Base-by-base conservation (phyloP, 2,329 filamentous ascomycete species). In the Fusarium miscanthi region DNA sequence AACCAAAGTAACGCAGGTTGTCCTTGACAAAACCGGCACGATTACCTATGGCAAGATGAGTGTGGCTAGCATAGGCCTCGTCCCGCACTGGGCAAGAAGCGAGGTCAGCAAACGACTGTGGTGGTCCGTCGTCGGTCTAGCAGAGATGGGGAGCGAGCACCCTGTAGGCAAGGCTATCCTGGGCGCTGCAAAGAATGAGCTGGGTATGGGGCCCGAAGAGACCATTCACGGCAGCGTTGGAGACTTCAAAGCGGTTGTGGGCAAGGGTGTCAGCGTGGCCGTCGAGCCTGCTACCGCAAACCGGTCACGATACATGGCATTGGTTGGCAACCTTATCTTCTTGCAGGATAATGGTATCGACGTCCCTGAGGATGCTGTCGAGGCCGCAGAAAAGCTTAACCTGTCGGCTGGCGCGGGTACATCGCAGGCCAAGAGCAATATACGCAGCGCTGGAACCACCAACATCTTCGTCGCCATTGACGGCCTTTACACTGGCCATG, bases 1-100 rank as follows among this genome's bases (percentile, higher is more conserved):
- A 0, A 98, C 94, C 14, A 95, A 94, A 81, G 89, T 98, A 73
- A 97, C 92, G 4, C 93, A 97, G 75, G 89, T 98, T 23, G 92
- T 98, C 16, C 89, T 98, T 25, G 95, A 98, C 85, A 98, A 98
- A 87, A 98, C 95, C 3, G 95, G 95, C 38, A 98, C 95, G 5
- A 87, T 99, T 67, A 99, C 96, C 0, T 89, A 96, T 74, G 96
- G 96, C 43, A 97, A 95, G 82, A 98, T 99, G 94, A 96, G 89
- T 69, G 95, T 98, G n/a, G 92, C 94, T 10, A 30, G 27, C 9
- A 4, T n/a, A 89, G 91, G 64, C 86, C 88, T 27, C 90, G 89
- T 56, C 86, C 95, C 41, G 88, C 31, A 91, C 87, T 63, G 89
- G 45, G 11, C 13, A 6, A 92, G 38, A 89, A 88, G 85, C 89